Percentiles rank a stretch among this genome's conserved stretches.
Conservation (phyloP, 2,329 filamentous ascomycete genomes). For the Orbilia blumenaviensis region DNA sequence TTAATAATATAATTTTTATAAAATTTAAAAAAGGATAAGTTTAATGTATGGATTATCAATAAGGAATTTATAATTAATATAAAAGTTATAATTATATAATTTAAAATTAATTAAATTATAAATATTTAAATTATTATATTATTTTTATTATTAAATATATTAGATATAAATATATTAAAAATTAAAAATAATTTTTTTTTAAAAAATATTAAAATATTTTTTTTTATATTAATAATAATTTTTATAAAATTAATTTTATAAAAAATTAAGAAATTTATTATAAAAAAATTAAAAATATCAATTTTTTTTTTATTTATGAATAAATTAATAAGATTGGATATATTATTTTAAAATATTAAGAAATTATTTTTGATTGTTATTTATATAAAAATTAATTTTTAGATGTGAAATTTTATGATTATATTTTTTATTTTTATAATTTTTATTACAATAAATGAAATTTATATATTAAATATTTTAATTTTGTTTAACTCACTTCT, state of each 20-base stretch:
- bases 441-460: no score
- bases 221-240: not conserved
- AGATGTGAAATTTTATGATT: not conserved
- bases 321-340: conserved; percentile 3
- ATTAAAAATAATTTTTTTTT: no score
- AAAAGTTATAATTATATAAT: not conserved
- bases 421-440: no score
- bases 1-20: no score
- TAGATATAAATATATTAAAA: conserved; percentile 9
- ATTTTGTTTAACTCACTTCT: not conserved
- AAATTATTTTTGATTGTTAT: not conserved
- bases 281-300: no score
- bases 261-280: not conserved
- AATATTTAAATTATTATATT: not conserved
- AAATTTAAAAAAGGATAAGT: not conserved
- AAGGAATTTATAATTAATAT: no score
- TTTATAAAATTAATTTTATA: no score
- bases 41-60: not conserved
- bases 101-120: not conserved
- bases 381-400: not conserved
- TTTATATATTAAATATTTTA: not conserved
- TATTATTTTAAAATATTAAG: conserved; percentile 3
- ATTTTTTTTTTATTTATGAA: no score
- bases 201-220: not conserved
- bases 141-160: not conserved